Base-by-base conservation (phyloP, 1,284 basidiomycete species). In the Cystobasidiaceae sp. region DNA sequence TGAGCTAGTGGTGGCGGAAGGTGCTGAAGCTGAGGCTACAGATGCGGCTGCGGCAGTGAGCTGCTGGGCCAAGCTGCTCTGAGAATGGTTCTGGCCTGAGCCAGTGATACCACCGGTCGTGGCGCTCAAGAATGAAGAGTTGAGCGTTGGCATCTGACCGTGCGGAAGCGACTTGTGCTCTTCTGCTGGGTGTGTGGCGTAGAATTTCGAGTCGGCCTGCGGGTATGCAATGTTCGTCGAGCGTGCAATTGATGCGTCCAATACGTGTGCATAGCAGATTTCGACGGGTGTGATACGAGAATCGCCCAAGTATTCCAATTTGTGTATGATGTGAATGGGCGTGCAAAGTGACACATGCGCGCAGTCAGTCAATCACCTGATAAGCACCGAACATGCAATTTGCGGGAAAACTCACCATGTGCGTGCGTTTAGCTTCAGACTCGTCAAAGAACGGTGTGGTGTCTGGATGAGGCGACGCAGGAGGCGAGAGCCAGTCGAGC, bases 401-500 rank as follows among this genome's bases (percentile, higher is more conserved):
- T n/a, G n/a, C n/a, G n/a, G n/a, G n/a, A n/a, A n/a, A 6, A 41
- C 61, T 15, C 51, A 64, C 61, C 61, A 64, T 64, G 17, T 55
- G 51, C 41, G 41, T 23, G 32, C 51, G 55, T 37, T 64, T 64
- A 27, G 43, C 41, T 28, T 64, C 61, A 45, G 46, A 49, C 43
- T 64, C 61, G 44, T 64, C 61, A 27, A 64, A 64, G 51, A 64
- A 64, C 15, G 61, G 61, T 8, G 51, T 46, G 8, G 43, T 45
- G 17, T 44, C 41, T n/a, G 61, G 61, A 46, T 55, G 33, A 21
- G 61, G 61, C 11, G 46, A 44, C 13, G 51, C 51, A 33, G 61
- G 61, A 32, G 61, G 61, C 19, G 61, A 64, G 9, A 64, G 61
- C 61, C 61, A 64, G 61, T 64, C 61, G 27, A 33, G n/a, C 32